These are phyloP conservation scores for Diphasiastrum complanatum DNA, from an alignment of 83 land plant genomes.

Conservation along the genomic window DNA sequence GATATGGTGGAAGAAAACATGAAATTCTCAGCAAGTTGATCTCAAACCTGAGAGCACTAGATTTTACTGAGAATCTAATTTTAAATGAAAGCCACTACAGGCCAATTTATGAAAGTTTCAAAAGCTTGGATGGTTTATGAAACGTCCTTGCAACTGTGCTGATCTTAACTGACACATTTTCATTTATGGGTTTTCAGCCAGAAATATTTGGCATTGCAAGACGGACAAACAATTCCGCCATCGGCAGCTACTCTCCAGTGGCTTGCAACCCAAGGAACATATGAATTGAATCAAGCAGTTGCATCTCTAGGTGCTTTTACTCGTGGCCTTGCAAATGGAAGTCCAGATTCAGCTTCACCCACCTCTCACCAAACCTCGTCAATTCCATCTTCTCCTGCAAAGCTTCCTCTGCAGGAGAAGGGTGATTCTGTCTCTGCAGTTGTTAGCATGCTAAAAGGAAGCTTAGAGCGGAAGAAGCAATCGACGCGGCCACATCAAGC, in stretches of 20 bases:
- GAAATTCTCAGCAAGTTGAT: no score
- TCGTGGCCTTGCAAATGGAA: slow-evolving; percentile 21
- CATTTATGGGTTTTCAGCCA: slow-evolving; percentile 24
- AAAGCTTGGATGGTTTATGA: no score
- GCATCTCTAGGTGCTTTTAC: slow-evolving; percentile 12
- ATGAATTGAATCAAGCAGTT: slow-evolving; percentile 21
- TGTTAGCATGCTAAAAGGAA: slow-evolving; percentile 56
- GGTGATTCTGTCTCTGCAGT: slow-evolving; percentile 45
- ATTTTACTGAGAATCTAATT: no score
- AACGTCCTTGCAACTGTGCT: background rate
- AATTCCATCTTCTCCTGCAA: slow-evolving; percentile 34
- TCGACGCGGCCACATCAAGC: no score
- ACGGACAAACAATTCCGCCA: slow-evolving; percentile 20
- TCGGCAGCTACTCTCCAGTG: slow-evolving; percentile 16
- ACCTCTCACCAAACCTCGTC: slow-evolving; percentile 28
- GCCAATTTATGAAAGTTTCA: no score
- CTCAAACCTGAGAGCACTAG: no score
- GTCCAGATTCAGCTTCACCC: slow-evolving; percentile 14
- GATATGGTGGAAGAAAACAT: no score
- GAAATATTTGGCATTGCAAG: slow-evolving; percentile 53
- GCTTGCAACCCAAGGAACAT: slow-evolving; percentile 1
- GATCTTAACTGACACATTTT: background rate
- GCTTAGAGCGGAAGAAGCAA: slow-evolving; percentile 46
- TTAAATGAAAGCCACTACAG: no score
- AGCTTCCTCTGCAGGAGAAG: slow-evolving; percentile 15